Base-by-base conservation (phyloP, 495 filamentous ascomycete species). In the Pseudevernia furfuracea region DNA sequence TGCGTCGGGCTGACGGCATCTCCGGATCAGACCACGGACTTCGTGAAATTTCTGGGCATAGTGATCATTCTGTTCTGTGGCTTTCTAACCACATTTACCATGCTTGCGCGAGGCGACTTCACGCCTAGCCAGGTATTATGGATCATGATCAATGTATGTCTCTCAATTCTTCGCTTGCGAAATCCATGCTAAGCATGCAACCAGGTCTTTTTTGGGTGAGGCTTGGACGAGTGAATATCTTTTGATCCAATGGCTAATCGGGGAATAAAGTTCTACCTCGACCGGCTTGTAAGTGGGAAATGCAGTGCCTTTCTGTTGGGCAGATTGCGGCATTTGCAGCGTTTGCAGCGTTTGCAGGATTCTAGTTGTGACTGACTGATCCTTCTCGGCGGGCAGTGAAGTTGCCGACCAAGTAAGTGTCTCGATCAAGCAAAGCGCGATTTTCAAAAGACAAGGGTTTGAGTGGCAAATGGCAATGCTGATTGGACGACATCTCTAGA, bases 41-140 rank as follows among this genome's bases (percentile, higher is more conserved):
- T 96, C 70, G 74, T 94, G 70, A 93, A 93, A 66, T 96, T 96
- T 74, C 83, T 93, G 71, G 86, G 89, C 17, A 80, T 96, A n/a
- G 90, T 97, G 28, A 75, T 88, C 56, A 85, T 96, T 53, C 36
- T 64, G 25, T 66, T 59, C 30, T 57, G 56, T 53, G 92, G 92
- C 64, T 97, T 96, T 77, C 76, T 96, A 36, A 96, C 93, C 0
- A 96, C 92, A 0, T 96, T 97, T 71, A 88, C 89, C 1, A 85
- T 96, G 65, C 83, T 97, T 62, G 92, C 89, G 32, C 83, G 93
- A 67, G 89, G 91, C 68, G 74, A 79, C 19, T 90, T 89, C 69
- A 84, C 84, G 28, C 81, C 89, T n/a, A 71, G 77, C 11, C 77
- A 91, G 66, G 96, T 96, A 87, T 86, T 88, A 43, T 91, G 88